Evolutionary conservation across 148 eudicot genomes (phyloP).

Genomic region (Camellia sinensis): DNA sequence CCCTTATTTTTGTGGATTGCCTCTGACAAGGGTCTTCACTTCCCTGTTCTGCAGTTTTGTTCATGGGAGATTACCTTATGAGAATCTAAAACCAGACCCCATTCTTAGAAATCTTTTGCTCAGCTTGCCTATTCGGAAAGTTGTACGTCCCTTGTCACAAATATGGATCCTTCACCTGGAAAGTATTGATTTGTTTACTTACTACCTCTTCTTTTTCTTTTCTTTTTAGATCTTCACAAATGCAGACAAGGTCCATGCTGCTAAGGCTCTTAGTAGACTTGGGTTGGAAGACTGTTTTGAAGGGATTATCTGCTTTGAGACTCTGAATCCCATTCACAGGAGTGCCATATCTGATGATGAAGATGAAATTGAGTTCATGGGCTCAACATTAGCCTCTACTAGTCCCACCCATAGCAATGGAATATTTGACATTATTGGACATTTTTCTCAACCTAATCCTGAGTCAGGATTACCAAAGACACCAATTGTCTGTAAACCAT

Average conservation of each 20-base stretch:
- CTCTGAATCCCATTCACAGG: conserved; percentile 70
- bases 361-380: conserved; percentile 62
- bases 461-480: conserved; percentile 60
- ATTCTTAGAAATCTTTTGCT: conserved; percentile 67
- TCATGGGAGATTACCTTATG: conserved; percentile 92
- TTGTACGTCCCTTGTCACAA: conserved; percentile 44
- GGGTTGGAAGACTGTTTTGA: conserved; percentile 92
- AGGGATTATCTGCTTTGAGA: conserved; percentile 89
- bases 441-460: conserved; percentile 47
- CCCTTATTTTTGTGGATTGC: background rate
- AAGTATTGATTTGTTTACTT: background rate
- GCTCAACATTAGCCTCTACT: conserved; percentile 19
- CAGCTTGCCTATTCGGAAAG: conserved; percentile 88
- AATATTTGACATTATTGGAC: conserved; percentile 74
- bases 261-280: conserved; percentile 50
- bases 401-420: conserved; percentile 14
- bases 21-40: background rate
- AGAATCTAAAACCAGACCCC: conserved; percentile 86
- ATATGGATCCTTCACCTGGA: background rate
- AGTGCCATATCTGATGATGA: conserved; percentile 60
- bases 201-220: background rate
- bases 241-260: conserved; percentile 72
- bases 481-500: conserved; percentile 81
- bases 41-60: conserved; percentile 55
- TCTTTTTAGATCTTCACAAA: conserved; percentile 73